A percentile compares a stretch with the other conserved stretches of the same genome.
These are phyloP conservation scores for Arctium minus DNA, from an alignment of 129 eudicot species.

Conservation along the genomic window DNA sequence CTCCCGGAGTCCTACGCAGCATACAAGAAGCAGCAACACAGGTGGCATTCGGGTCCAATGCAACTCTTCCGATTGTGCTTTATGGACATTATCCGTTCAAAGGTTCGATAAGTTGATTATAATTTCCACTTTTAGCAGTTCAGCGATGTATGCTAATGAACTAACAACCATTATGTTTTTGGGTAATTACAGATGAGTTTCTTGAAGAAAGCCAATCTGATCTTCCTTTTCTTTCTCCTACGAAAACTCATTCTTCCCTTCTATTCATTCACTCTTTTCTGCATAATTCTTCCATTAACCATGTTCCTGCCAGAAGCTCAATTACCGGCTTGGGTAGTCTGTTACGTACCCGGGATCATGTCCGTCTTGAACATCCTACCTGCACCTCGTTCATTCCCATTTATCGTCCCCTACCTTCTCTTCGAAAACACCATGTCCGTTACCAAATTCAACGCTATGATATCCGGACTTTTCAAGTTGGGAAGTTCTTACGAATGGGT, in stretches of 20 bases:
- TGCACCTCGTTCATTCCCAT: slow-evolving; percentile 79
- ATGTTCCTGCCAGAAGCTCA: slow-evolving; percentile 91
- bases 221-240: slow-evolving; percentile 75
- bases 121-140: neutral
- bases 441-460: slow-evolving; percentile 85
- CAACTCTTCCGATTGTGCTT: slow-evolving; percentile 71
- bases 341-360: slow-evolving; percentile 78
- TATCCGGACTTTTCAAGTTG: slow-evolving; percentile 69
- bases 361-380: slow-evolving; percentile 74
- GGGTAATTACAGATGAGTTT: slow-evolving; percentile 55
- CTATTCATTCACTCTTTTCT: slow-evolving; percentile 87
- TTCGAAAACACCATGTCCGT: slow-evolving; percentile 93
- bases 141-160: neutral
- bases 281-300: slow-evolving; percentile 83
- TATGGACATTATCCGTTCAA: slow-evolving; percentile 54
- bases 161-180: neutral
- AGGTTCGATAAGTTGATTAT: slow-evolving; percentile 37
- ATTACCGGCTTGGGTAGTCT: slow-evolving; percentile 85
- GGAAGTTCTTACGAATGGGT: slow-evolving; percentile 83
- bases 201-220: slow-evolving; percentile 67
- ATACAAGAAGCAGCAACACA: slow-evolving; percentile 78
- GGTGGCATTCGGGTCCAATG: slow-evolving; percentile 94
- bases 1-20: slow-evolving; percentile 88
- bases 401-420: slow-evolving; percentile 72
- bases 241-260: slow-evolving; percentile 87